Percentiles rank a stretch among this genome's conserved stretches.
phyloP scores from a whole-genome alignment of 768 basidiomycete genomes.

The Mycena kentingensis region DNA sequence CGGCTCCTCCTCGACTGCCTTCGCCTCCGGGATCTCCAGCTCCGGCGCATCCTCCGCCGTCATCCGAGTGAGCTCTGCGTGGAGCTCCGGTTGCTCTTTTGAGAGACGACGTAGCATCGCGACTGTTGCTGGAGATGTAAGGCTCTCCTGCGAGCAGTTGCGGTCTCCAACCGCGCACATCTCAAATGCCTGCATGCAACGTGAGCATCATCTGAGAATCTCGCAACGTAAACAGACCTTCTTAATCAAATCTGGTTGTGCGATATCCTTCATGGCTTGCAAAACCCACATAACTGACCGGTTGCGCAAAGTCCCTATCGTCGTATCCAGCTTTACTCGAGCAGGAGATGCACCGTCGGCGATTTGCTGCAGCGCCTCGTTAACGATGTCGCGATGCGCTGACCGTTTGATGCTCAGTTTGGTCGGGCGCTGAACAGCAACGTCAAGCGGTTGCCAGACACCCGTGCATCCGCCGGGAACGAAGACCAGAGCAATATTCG shows the following conservation, averaged over 20 bases:
- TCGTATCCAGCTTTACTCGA: slow-evolving; percentile 25
- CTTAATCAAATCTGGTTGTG: slow-evolving; percentile 28
- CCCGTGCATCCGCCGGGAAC: slow-evolving; percentile 38
- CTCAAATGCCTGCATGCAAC: slow-evolving; percentile 25
- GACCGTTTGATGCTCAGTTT: slow-evolving; percentile 27
- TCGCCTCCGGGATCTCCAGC: not conserved
- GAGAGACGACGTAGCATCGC: slow-evolving; percentile 18
- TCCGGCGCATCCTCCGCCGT: not conserved
- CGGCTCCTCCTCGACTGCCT: not conserved
- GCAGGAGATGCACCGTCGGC: not conserved
- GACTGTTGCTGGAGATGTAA: slow-evolving; percentile 22
- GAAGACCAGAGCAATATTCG: slow-evolving; percentile 32
- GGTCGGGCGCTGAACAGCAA: slow-evolving; percentile 35
- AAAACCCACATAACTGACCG: slow-evolving; percentile 32
- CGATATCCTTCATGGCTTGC: slow-evolving; percentile 27
- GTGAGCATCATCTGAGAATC: not conserved
- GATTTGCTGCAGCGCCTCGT: slow-evolving; percentile 26
- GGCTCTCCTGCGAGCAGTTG: slow-evolving; percentile 27
- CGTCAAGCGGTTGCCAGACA: slow-evolving; percentile 31
- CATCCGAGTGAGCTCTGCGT: not conserved
- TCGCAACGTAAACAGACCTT: slow-evolving; percentile 26
- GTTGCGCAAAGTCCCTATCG: slow-evolving; percentile 26
- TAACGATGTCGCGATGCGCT: slow-evolving; percentile 29
- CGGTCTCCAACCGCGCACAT: slow-evolving; percentile 23
- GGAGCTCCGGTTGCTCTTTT: slow-evolving; percentile 10